Base-by-base conservation (phyloP, 768 basidiomycete genomes). In the Mycena vulgaris region DNA sequence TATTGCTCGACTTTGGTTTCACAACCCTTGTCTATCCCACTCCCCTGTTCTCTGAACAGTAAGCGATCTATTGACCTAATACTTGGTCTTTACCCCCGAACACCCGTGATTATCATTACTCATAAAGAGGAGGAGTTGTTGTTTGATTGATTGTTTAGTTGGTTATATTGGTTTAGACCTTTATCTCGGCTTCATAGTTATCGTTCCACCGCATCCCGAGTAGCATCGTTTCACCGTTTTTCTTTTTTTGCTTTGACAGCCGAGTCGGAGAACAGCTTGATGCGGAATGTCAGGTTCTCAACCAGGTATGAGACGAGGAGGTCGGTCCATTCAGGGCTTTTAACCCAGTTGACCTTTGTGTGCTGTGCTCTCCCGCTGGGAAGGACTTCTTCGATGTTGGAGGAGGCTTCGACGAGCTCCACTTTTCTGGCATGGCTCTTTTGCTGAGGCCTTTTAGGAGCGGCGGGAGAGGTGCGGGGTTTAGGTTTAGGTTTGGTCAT, bases 221-320 rank as follows among this genome's bases (percentile, higher is more conserved):
- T 39, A 53, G 62, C 3, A 28, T 13, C 3, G 35, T 3, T 17
- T 63, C 53, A 16, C 49, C 55, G 55, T 7, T 19, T 19, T 33
- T 56, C 64, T 49, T 66, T 56, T 49, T 66, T 66, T 13, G 64
- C 64, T 5, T 66, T 55, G 9, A 55, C 64, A 21, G 64, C n/a
- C 21, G 42, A 45, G 21, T 45, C 42, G 8, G 42, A 45, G 42
- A 45, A 45, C 5, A 45, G n/a, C 23, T 57, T 56, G 2, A 40
- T 57, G 25, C 64, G 64, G 28, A 66, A 66, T 8, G 3, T 10
- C 2, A 45, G 59, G n/a, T 60, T 47, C 6, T 60, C 59, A 19
- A 4, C 0, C 5, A 57, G 55, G 14, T 57, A 57, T 16, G 23
- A 4, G 14, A 39, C 21, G 37, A 27, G 10, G 35, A 1, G 1